Base-by-base conservation (phyloP, 2,329 filamentous ascomycete species). In the Monilinia laxa region DNA sequence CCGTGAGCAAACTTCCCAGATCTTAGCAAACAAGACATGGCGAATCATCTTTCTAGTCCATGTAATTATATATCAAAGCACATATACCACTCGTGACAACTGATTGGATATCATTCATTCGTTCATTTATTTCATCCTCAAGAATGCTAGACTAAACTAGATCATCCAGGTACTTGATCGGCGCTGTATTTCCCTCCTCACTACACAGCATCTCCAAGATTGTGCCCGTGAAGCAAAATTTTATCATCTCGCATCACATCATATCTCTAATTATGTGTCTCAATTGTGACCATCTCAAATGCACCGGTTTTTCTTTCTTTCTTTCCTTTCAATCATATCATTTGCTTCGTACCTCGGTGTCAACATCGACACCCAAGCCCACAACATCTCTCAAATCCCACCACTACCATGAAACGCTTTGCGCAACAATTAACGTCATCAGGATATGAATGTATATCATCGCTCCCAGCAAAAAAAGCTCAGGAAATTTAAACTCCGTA, bases 391-490 rank as follows among this genome's bases (percentile, higher is more conserved):
- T 35, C 18, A 9, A 23, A 55, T 14, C n/a, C 40, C 12, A 7
- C 31, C 4, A 14, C 20, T 14, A 11, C 14, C 45, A 60, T 60
- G 47, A 28, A 49, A 60, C 42, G 12, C 42, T 49, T 49, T 38
- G 57, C 31, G 20, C n/a, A 60, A 60, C 12, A 45, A 25, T 28
- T 42, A 42, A 16, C 12, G 40, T 42, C 16, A 60, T 18, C 31
- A 25, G 38, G n/a, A 51, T 35, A 60, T 60, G n/a, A 38, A 60
- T 51, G 31, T 51, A 49, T 51, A n/a, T 12, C 31, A 38, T 25
- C 28, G 58, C 58, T 51, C 58, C 58, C 45, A 60, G 28, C 58
- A 60, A 35, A 51, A 38, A 51, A 16, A 38, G 57, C 42, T 49
- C 28, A 18, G n/a, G 31, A 49, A 35, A 38, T 25, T 47, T 35